Evolutionary conservation across 768 basidiomycete genomes (phyloP), one percentile per base, ranked within the genome.

Genomic region (Candolleomyces aberdarensis): DNA sequence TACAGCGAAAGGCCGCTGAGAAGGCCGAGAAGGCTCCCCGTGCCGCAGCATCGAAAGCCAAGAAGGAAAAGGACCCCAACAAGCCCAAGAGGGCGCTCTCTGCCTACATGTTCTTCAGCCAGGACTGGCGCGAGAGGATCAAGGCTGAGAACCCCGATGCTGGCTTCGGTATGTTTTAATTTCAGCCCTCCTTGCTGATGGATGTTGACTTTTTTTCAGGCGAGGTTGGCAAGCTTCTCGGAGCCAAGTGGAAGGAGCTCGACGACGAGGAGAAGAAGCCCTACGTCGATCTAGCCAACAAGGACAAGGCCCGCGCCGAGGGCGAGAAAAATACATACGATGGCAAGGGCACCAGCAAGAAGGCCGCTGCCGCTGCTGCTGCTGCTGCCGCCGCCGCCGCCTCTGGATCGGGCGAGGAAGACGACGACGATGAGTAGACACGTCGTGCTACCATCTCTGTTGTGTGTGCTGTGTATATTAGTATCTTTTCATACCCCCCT

Each of bases 21-120:
- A 90, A 90, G 77, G 80, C 82, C 22, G 88, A 89, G 67, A 86
- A 85, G 66, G 77, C 80, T 19, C 60, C 60, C 47, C 54, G 60
- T 43, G 60, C 60, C 36, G 47, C 60, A 3, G 62, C 63, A 20
- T 63, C 78, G 41, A 75, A 81, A 65, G 36, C 46, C 47, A 86
- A 86, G 71, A 73, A 75, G 62, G 86, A 89, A 77, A 94, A 92
- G 76, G 88, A 94, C 73, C 85, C 84, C 63, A 89, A 90, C 74
- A 85, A 88, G 49, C 94, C 94, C 63, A 97, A 98, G 80, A 87
- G 95, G 57, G 91, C 93, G 0, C 83, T 97, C 50, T 97, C 95
- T 32, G 94, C 96, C 44, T 98, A 97, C 80, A 97, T 98, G 96
- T 95, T 95, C 89, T 98, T 98, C 83, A 88, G 86, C 68, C 92